Conservation (phyloP, 2,329 filamentous ascomycete species). For the Penicillium sp. region DNA sequence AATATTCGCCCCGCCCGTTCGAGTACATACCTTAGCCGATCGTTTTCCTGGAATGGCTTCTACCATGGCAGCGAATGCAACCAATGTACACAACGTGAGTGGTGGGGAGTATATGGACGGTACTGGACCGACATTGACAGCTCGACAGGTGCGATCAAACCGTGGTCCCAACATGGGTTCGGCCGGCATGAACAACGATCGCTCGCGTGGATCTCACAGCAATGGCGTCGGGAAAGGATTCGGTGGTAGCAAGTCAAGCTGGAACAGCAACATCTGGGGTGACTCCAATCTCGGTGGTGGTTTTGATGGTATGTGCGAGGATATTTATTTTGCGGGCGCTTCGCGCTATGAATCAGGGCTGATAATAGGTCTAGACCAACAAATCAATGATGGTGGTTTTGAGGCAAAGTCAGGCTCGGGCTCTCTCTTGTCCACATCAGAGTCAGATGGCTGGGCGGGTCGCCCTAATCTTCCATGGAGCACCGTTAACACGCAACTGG, state of each 20-base stretch:
- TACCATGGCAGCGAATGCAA: conserved; percentile 38
- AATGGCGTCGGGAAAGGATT: conserved; percentile 46
- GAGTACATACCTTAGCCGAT: conserved; percentile 28
- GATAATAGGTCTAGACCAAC: conserved; percentile 25
- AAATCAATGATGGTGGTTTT: conserved; percentile 31
- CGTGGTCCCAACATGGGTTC: conserved; percentile 43
- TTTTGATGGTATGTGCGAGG: conserved; percentile 37
- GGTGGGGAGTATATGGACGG: neutral
- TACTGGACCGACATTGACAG: neutral
- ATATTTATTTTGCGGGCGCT: neutral
- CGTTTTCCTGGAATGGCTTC: conserved; percentile 32
- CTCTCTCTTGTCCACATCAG: conserved; percentile 67
- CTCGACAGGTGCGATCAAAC: conserved; percentile 30
- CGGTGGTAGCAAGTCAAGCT: conserved; percentile 42
- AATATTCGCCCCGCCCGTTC: conserved; percentile 19
- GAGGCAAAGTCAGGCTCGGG: conserved; percentile 67
- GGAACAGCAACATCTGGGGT: conserved; percentile 56
- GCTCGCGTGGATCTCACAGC: conserved; percentile 37
- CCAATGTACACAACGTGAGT: conserved; percentile 41
- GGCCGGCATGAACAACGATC: conserved; percentile 36
- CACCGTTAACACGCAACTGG: conserved; percentile 48
- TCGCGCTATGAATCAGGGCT: neutral
- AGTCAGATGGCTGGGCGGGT: conserved; percentile 63
- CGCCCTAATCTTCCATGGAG: conserved; percentile 61
- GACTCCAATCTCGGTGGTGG: conserved; percentile 48